Base-by-base conservation (phyloP, 306 rosid genomes). In the Lathyrus sativus region DNA sequence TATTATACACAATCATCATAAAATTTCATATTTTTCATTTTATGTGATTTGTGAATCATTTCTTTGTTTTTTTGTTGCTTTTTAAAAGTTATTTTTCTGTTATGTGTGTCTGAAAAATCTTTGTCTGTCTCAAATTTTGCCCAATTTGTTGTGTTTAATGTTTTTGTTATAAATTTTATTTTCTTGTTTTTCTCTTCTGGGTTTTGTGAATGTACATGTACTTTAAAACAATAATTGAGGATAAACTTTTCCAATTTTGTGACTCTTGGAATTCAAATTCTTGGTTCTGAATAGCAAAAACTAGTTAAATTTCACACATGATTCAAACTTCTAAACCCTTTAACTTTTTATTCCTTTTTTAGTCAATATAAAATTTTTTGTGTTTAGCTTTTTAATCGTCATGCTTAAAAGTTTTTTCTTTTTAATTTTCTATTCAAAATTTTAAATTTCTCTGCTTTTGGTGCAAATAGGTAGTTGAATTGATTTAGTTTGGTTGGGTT, bases 401-500 rank as follows among this genome's bases (percentile, higher is more conserved):
- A 11, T 67, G 54, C 63, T 54, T 62, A 65, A 49, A 67, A 67
- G 61, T 64, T 55, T 43, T 67, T 64, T 55, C 33, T 67, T 61
- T 14, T 39, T 17, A 39, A 11, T 59, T 56, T 67, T 75, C n/a
- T 45, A 65, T 43, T 65, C 5, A 55, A 68, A 56, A 56, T 50
- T 66, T 68, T 60, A 57, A 79, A 64, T 11, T 35, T 78, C 62
- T 71, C 58, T 38, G 56, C 59, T 71, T 67, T 67, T 46, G 70
- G 44, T 81, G 77, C 37, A 62, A 38, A 49, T 86, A 85, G 88
- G 68, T 67, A 68, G 35, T 55, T 38, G 70, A 65, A 28, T 55
- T 31, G 70, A 62, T 76, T 68, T 67, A 63, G 11, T 56, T 56
- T 11, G 6, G 39, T 56, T 12, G 5, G 6, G 2, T 19, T 53